A percentile compares a stretch with the other conserved stretches of the same genome.
Conservation (phyloP, 2,329 filamentous ascomycete species). For the Ceratocystis papillata region DNA sequence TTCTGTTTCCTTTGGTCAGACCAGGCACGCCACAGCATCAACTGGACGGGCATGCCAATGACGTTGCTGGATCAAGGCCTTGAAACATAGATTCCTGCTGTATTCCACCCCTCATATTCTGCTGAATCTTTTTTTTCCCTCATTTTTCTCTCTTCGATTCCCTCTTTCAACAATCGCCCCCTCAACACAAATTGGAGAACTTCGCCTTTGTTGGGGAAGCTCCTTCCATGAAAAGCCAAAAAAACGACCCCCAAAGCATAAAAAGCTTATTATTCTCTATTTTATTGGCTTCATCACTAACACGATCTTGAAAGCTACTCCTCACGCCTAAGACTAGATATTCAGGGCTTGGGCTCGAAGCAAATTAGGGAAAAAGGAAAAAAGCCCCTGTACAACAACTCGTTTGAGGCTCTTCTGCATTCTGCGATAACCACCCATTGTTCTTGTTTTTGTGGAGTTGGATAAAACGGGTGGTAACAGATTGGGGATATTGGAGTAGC, state of each 20-base stretch:
- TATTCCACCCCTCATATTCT: neutral
- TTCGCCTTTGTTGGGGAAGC: neutral
- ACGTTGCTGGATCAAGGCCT: no score
- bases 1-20: neutral
- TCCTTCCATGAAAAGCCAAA: neutral
- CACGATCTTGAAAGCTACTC: neutral
- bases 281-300: neutral
- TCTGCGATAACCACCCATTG: neutral
- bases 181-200: slow-evolving; percentile 2
- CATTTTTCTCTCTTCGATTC: neutral
- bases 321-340: neutral
- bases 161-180: neutral
- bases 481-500: no score
- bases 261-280: neutral
- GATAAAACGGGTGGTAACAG: no score
- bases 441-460: neutral
- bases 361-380: neutral
- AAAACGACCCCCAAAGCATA: neutral
- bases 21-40: no score
- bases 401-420: neutral
- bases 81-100: neutral
- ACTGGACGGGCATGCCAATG: no score
- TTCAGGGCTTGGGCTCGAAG: neutral
- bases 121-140: neutral
- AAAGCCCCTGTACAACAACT: neutral